Evolutionary conservation across 306 rosid species (phyloP), one percentile per base, ranked within the genome.

Genomic region (Quercus wislizeni): DNA sequence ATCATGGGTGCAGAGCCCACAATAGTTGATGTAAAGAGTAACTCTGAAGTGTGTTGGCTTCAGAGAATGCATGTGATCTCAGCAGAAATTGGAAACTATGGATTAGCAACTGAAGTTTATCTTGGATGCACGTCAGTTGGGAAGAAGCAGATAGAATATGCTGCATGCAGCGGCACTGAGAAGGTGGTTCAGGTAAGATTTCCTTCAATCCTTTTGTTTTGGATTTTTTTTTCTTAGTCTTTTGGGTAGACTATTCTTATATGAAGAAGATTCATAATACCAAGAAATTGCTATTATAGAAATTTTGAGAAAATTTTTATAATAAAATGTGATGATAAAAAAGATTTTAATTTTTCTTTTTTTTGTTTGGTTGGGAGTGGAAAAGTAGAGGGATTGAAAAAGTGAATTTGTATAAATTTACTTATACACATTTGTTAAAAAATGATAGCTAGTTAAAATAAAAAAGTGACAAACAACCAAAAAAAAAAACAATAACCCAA

Each of bases 101-200:
- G 89, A 59, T 83, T 85, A 64, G 92, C 90, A 23, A 75, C 84
- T 75, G 96, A 91, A 84, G 96, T 91, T 76, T 89, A 5, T 33
- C 92, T 84, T 87, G 96, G 96, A 91, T 89, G 96, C 3, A 28
- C 4, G 38, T 91, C 96, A 49, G 96, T 87, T 74, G 96, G 96
- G n/a, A 89, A 89, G 85, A 87, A 91, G 82, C 93, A 91, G 83
- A 78, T 89, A 74, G 96, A 91, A 76, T 91, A 87, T 74, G 96
- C 96, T 79, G 90, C 96, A 18, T 30, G 1, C 33, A 3, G 96
- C 87, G 63, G 91, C 91, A 21, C 80, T 91, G 74, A 74, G 87
- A 86, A 84, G 85, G 79, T 91, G 85, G 79, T 91, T 91, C 81
- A 90, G 92, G 96, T 91, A 80, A 59, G 25, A 41, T 58, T 54